Base-by-base conservation (phyloP, 1,139 yeast genomes). In the Nadsonia starkeyi-henricii region DNA sequence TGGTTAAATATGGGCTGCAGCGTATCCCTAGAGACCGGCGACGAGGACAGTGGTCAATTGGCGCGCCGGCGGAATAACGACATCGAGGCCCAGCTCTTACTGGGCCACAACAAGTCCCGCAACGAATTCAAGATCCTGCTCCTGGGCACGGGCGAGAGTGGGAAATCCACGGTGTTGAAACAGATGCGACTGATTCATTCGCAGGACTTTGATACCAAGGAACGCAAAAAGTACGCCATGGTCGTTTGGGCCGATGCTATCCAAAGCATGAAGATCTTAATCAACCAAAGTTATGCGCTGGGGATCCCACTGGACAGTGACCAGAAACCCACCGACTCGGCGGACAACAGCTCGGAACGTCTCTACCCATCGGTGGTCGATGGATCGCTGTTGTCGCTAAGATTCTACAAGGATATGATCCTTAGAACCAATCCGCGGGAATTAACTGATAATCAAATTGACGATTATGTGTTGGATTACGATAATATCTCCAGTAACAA, bases 191-290 rank as follows among this genome's bases (percentile, higher is more conserved):
- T 91, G 33, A 65, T 88, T 47, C 97, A 91, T 63, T 85, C 86
- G 54, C 82, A 85, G 28, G 95, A 96, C 3, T 91, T 89, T 65
- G 73, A 82, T 1, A 76, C 75, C 44, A 84, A 79, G 55, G 98
- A 93, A 63, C 70, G 95, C 48, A 63, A 72, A 45, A 93, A 85
- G 60, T 93, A 88, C 62, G 67, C 85, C 9, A 89, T 86, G 55
- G 85, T 91, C n/a, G 85, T 93, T 26, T 91, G 96, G 96, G 84
- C 85, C 28, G 97, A 91, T 65, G 79, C 93, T 1, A 77, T 89
- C 48, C 94, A 86, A 56, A 77, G 89, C 39, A 89, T 91, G 95
- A 81, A 84, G 61, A 80, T 81, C 28, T 68, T 91, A 48, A 77
- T 91, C 42, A 72, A 80, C 19, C 57, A 58, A 46, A 64, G 65